phyloP scores from a whole-genome alignment of 2,329 filamentous ascomycete genomes.

The Tolypocladium ophioglossoides region DNA sequence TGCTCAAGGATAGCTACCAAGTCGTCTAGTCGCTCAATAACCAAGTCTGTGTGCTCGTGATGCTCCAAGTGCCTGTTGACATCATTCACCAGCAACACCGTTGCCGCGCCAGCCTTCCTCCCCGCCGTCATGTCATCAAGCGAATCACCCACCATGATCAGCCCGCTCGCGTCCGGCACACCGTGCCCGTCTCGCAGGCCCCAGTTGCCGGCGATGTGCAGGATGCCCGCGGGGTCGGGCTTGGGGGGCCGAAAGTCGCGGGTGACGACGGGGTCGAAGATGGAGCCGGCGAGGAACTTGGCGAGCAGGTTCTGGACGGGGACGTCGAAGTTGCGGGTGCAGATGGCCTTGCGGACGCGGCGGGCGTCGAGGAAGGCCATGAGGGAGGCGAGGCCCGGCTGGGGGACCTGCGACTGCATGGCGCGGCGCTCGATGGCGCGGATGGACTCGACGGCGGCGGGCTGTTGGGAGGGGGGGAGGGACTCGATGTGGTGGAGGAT shows the following conservation, averaged over 20 bases:
- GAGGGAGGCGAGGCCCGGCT: constrained; percentile 65
- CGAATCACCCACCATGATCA: constrained; percentile 66
- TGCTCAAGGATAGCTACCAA: constrained; percentile 63
- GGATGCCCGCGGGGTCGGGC: constrained; percentile 75
- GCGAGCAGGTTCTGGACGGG: constrained; percentile 65
- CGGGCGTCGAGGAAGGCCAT: constrained; percentile 72
- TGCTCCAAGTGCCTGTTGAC: constrained; percentile 59
- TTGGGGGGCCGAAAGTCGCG: constrained; percentile 77
- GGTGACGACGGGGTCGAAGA: constrained; percentile 73
- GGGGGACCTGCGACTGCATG: constrained; percentile 71
- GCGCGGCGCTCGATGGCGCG: constrained; percentile 69
- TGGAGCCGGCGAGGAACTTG: constrained; percentile 59
- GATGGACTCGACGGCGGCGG: constrained; percentile 61
- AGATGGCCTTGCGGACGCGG: constrained; percentile 68
- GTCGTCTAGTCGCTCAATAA: constrained; percentile 63
- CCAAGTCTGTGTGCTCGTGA: constrained; percentile 69
- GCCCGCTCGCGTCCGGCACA: constrained; percentile 29
- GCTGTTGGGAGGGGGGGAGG: constrained; percentile 50
- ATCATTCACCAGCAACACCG: constrained; percentile 80
- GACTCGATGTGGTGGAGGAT: constrained; percentile 82
- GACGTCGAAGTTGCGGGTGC: constrained; percentile 84
- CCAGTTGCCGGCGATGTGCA: constrained; percentile 77
- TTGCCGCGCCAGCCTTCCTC: constrained; percentile 71
- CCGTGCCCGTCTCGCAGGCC: constrained; percentile 33
- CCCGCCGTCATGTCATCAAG: constrained; percentile 93